Percentiles rank a stretch among this genome's conserved stretches.
Conservation (phyloP, 1,139 yeast genomes). For the Wickerhamomyces sp. region DNA sequence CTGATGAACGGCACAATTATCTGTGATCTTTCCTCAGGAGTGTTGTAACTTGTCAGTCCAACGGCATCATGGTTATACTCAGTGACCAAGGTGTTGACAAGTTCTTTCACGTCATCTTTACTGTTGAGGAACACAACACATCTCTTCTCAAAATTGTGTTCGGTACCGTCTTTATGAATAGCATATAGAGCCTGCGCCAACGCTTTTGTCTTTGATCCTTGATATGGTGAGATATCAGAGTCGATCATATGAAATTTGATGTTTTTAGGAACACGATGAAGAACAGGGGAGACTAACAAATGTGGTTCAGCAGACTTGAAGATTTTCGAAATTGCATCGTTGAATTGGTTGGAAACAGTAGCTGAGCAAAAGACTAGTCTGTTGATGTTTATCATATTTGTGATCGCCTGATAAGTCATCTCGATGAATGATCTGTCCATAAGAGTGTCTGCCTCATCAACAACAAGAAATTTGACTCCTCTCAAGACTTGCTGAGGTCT, state of each 20-base stretch:
- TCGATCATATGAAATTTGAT: conserved; percentile 73
- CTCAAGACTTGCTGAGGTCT: conserved; percentile 44
- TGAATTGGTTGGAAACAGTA: conserved; percentile 79
- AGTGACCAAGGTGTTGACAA: conserved; percentile 47
- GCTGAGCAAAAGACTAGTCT: conserved; percentile 83
- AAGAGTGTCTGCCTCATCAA: conserved; percentile 95
- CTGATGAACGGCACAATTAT: conserved; percentile 57
- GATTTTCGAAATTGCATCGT: conserved; percentile 49
- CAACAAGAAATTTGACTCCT: conserved; percentile 54
- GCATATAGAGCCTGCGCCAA: conserved; percentile 87
- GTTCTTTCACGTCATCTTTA: conserved; percentile 51
- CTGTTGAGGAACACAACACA: conserved; percentile 85
- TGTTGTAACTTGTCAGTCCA: conserved; percentile 63
- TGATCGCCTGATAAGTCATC: conserved; percentile 57
- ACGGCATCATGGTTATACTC: conserved; percentile 56
- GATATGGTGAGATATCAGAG: conserved; percentile 69
- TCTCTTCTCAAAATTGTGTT: conserved; percentile 69
- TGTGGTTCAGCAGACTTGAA: conserved; percentile 65
- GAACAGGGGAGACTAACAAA: conserved; percentile 70
- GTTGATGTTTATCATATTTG: conserved; percentile 46
- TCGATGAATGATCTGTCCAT: conserved; percentile 79
- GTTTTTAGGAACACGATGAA: conserved; percentile 77
- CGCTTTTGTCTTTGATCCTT: conserved; percentile 78
- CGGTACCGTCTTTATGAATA: conserved; percentile 78
- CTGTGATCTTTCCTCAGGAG: conserved; percentile 49